phyloP scores from a whole-genome alignment of 2,329 filamentous ascomycete genomes.

The Colletotrichum theobromicola region DNA sequence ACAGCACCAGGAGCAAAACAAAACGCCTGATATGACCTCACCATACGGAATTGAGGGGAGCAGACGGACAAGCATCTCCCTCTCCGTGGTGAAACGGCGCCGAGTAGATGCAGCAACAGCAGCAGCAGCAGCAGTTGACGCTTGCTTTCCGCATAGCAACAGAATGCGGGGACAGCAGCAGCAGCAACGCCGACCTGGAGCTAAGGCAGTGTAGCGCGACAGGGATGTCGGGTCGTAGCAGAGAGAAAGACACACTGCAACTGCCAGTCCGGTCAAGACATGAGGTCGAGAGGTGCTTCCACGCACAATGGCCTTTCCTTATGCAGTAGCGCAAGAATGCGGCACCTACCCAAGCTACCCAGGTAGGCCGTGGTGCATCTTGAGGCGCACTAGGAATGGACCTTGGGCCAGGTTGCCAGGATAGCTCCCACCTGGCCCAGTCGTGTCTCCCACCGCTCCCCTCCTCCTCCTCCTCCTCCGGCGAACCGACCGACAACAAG shows the following conservation, averaged over 20 bases:
- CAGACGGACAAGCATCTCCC: not conserved
- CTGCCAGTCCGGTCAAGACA: not conserved
- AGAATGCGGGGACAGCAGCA: conserved; percentile 10
- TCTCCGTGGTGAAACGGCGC: not conserved
- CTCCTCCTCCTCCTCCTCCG: not conserved
- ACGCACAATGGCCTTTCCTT: not conserved
- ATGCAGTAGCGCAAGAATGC: not conserved
- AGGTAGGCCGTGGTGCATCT: not conserved
- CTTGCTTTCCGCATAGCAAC: not conserved
- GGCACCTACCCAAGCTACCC: not conserved
- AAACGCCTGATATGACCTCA: conserved; percentile 21
- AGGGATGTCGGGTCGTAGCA: not conserved
- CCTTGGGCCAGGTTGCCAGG: not conserved
- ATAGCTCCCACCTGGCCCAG: not conserved
- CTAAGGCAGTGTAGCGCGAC: not conserved
- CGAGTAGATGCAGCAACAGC: not conserved
- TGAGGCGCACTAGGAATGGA: not conserved
- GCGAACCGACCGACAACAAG: not conserved
- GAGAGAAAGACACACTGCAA: not conserved
- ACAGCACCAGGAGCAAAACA: not conserved
- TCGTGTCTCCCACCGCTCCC: not conserved
- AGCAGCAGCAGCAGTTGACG: not conserved
- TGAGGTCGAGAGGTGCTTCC: not conserved
- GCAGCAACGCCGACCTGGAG: not conserved
- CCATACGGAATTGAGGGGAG: not conserved